Conservation (phyloP, 2,329 filamentous ascomycete species). For the Colletotrichum liaoningense region DNA sequence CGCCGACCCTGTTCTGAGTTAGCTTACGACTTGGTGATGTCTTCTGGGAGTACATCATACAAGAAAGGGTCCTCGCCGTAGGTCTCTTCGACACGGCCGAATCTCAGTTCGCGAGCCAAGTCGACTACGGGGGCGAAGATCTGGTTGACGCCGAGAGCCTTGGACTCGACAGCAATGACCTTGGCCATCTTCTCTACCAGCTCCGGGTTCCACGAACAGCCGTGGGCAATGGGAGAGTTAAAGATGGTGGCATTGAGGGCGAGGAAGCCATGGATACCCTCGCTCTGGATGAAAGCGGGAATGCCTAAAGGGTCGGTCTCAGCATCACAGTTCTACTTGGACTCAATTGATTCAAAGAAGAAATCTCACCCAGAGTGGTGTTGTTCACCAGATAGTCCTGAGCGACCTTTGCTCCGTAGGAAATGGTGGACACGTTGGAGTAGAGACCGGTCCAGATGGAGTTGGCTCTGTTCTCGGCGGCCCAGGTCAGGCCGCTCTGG, state of each 20-base stretch:
- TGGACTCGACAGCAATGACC: conserved; percentile 73
- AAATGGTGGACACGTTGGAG: conserved; percentile 71
- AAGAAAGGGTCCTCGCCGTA: conserved; percentile 77
- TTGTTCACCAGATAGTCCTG: conserved; percentile 75
- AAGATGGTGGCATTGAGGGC: conserved; percentile 82
- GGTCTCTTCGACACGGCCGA: conserved; percentile 79
- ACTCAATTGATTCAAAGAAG: background rate
- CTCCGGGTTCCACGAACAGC: conserved; percentile 76
- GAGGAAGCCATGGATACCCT: conserved; percentile 80
- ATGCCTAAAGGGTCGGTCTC: conserved; percentile 71
- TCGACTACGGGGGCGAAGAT: conserved; percentile 79
- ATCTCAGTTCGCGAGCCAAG: conserved; percentile 77
- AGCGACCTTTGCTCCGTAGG: conserved; percentile 70
- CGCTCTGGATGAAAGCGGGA: conserved; percentile 78
- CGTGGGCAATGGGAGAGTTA: conserved; percentile 80
- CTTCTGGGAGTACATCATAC: conserved; percentile 39
- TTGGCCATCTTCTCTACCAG: conserved; percentile 75
- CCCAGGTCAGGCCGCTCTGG: conserved; percentile 72
- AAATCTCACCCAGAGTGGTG: conserved; percentile 45
- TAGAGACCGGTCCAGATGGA: conserved; percentile 79
- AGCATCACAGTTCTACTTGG: background rate
- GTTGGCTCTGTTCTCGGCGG: conserved; percentile 74
- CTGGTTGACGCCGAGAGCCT: conserved; percentile 77
- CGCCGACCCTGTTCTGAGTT: conserved; percentile 59
- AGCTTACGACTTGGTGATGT: background rate